A percentile compares a stretch with the other conserved stretches of the same genome.
phyloP scores from a whole-genome alignment of 116 monocot species.

The Thalassia testudinum region DNA sequence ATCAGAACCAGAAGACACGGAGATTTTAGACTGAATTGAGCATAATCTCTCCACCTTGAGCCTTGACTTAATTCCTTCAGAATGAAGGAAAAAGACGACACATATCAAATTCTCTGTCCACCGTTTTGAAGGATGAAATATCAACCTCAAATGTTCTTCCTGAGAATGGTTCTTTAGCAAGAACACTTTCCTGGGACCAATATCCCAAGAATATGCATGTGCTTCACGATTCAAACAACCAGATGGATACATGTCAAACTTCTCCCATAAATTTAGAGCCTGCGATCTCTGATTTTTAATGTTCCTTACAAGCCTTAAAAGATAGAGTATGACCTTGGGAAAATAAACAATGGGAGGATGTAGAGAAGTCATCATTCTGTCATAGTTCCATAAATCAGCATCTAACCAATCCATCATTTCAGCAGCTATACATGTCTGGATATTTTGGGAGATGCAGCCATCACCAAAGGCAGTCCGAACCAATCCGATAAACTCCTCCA shows the following conservation, averaged over 20 bases:
- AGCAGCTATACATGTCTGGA: constrained; percentile 43
- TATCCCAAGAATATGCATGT: constrained; percentile 23
- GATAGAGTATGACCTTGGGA: constrained; percentile 55
- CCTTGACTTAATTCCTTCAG: constrained; percentile 50
- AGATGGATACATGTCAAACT: constrained; percentile 9
- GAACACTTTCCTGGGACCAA: constrained; percentile 32
- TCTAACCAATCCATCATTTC: constrained; percentile 50
- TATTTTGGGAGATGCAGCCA: constrained; percentile 30
- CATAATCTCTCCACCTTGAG: constrained; percentile 25
- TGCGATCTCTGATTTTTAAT: constrained; percentile 27
- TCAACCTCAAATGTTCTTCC: constrained; percentile 49
- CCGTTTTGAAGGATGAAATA: constrained; percentile 53
- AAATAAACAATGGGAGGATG: constrained; percentile 55
- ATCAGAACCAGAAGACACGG: constrained; percentile 39
- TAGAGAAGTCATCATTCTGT: constrained; percentile 22
- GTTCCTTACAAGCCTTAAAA: constrained; percentile 56
- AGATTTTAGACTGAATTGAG: constrained; percentile 27
- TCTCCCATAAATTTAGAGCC: constrained; percentile 16
- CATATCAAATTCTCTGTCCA: constrained; percentile 76
- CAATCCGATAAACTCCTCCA: constrained; percentile 79
- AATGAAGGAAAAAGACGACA: constrained; percentile 56
- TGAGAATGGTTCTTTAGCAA: constrained; percentile 38
- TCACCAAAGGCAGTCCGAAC: constrained; percentile 33
- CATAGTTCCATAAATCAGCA: constrained; percentile 35
- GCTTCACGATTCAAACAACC: constrained; percentile 3